Conservation (phyloP, 768 basidiomycete genomes). For the Podaxis sp. region DNA sequence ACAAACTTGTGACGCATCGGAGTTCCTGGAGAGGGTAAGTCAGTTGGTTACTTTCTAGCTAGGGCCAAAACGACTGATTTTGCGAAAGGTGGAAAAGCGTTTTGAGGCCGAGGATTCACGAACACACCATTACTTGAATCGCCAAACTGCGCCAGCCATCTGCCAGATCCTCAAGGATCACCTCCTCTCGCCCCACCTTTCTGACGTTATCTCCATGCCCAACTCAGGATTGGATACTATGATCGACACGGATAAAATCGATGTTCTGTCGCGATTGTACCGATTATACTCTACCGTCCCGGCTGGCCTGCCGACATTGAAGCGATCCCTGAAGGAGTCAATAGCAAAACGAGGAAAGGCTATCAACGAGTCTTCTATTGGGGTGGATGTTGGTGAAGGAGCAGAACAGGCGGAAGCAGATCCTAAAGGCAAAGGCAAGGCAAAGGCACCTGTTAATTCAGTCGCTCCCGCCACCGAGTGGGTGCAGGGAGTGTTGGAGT, state of each 20-base stretch:
- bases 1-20: conserved; percentile 73
- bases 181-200: conserved; percentile 76
- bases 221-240: conserved; percentile 85
- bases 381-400: conserved; percentile 35
- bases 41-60: neutral
- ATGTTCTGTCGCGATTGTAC: conserved; percentile 79
- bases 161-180: conserved; percentile 72
- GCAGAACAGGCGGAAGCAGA: conserved; percentile 32
- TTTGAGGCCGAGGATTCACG: conserved; percentile 83
- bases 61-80: conserved; percentile 8
- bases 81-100: conserved; percentile 69
- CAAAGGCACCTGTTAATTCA: conserved; percentile 36
- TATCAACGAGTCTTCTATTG: conserved; percentile 66
- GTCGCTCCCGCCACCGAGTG: conserved; percentile 78
- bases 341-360: conserved; percentile 72
- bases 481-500: conserved; percentile 87
- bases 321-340: conserved; percentile 67
- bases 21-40: conserved; percentile 78
- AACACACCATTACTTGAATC: conserved; percentile 81
- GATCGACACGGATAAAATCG: conserved; percentile 76
- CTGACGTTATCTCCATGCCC: conserved; percentile 71
- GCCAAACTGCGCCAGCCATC: conserved; percentile 67
- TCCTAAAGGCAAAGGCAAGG: conserved; percentile 46
- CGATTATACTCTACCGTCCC: conserved; percentile 69
- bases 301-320: conserved; percentile 62